Percentiles rank a stretch among this genome's conserved stretches.
phyloP scores from a whole-genome alignment of 2,329 filamentous ascomycete genomes.

The Fusarium dimerum region DNA sequence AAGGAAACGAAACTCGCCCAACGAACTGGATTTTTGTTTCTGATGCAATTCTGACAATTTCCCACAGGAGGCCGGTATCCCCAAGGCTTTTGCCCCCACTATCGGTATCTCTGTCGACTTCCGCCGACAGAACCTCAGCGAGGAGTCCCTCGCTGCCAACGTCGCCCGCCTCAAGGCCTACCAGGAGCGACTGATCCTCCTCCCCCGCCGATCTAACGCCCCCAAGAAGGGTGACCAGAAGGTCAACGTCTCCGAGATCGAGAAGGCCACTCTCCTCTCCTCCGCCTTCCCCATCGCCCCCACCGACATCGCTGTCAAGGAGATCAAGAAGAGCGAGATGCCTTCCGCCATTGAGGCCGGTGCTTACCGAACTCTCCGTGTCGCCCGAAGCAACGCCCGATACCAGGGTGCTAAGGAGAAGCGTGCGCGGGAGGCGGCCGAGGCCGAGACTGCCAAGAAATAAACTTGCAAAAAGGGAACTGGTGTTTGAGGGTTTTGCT shows the following conservation, averaged over 20 bases:
- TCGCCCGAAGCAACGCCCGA: conserved; percentile 80
- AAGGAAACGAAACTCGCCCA: background rate
- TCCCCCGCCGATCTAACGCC: conserved; percentile 93
- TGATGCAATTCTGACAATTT: conserved; percentile 34
- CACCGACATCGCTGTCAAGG: conserved; percentile 63
- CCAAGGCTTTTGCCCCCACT: conserved; percentile 90
- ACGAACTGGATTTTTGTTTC: background rate
- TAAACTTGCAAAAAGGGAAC: conserved; percentile 54
- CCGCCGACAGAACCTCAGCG: conserved; percentile 95
- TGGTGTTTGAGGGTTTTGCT: conserved; percentile 46
- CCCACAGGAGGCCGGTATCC: conserved; percentile 84
- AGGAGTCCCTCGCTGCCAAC: conserved; percentile 93
- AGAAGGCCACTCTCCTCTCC: conserved; percentile 50
- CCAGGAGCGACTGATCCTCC: conserved; percentile 93
- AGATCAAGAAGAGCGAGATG: conserved; percentile 82
- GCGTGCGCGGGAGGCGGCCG: conserved; percentile 84
- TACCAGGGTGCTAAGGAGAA: conserved; percentile 86
- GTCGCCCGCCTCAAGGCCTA: conserved; percentile 98
- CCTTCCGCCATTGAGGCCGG: conserved; percentile 75
- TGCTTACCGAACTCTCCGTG: conserved; percentile 84
- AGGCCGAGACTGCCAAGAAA: conserved; percentile 85
- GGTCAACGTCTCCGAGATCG: conserved; percentile 72
- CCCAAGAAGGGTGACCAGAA: conserved; percentile 92
- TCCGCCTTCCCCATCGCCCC: conserved; percentile 72
- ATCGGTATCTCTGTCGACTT: conserved; percentile 96